Percentiles rank a stretch among this genome's conserved stretches.
Conservation (phyloP, 2,329 filamentous ascomycete species). For the Sporothrix sp. region DNA sequence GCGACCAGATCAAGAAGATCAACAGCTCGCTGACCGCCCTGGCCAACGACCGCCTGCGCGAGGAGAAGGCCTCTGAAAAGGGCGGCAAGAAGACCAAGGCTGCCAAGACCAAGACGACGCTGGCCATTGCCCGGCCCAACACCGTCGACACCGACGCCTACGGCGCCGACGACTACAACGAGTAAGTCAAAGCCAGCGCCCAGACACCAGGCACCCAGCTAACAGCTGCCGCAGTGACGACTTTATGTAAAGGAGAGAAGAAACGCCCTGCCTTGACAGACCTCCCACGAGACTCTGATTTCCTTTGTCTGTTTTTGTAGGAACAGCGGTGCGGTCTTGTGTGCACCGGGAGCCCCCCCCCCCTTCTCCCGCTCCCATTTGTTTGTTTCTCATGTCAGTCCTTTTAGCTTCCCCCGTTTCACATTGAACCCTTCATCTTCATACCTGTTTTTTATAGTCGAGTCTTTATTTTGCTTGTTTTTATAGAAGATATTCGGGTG, state of each 20-base stretch:
- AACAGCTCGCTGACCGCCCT: conserved; percentile 78
- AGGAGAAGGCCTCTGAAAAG: conserved; percentile 92
- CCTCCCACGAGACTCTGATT: neutral
- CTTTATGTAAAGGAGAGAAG: conserved; percentile 52
- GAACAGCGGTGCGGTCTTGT: conserved; percentile 1
- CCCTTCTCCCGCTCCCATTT: too few relatives aligned
- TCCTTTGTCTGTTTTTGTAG: conserved; percentile 11
- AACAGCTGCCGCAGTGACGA: conserved; percentile 43
- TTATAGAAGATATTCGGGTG: too few relatives aligned
- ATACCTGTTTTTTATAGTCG: conserved; percentile 7
- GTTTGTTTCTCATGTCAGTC: neutral
- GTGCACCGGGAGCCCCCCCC: neutral
- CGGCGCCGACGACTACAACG: conserved; percentile 63
- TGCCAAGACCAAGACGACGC: conserved; percentile 82
- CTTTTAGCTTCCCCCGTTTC: conserved; percentile 4
- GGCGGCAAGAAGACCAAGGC: conserved; percentile 95
- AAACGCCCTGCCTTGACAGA: too few relatives aligned
- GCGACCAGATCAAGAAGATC: conserved; percentile 94
- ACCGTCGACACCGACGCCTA: conserved; percentile 62
- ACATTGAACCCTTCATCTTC: neutral
- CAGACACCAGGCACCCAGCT: too few relatives aligned
- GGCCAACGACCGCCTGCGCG: conserved; percentile 96
- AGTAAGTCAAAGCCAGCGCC: too few relatives aligned
- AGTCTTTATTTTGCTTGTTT: neutral
- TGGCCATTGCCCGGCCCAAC: conserved; percentile 56